Base-by-base conservation (phyloP, 106 monocot species). In the Apostasia ramifera region DNA sequence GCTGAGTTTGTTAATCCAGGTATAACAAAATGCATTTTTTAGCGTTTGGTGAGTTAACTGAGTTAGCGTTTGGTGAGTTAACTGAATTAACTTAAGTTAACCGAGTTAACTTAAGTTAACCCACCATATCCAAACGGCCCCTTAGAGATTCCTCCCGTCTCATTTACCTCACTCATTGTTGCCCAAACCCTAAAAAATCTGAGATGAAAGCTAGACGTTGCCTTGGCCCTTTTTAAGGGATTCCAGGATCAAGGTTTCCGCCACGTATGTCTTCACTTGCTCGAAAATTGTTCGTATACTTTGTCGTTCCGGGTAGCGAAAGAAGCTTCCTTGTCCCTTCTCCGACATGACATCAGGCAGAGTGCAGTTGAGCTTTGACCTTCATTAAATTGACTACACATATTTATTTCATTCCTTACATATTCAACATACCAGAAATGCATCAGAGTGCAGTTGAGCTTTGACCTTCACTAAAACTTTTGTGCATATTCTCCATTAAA, bases 221-320 rank as follows among this genome's bases (percentile, higher is more conserved):
- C 87, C 1, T 57, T 83, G 41, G 66, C 66, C 62, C 74, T 81
- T 51, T 87, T 90, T 69, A 74, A 53, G 15, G 63, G 79, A 15
- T 59, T 37, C 53, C 41, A 63, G 45, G 48, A 48, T 10, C 61
- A 56, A 40, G 84, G 81, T 1, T 88, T 88, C 72, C 69, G 59
- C 44, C 87, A 83, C 46, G 77, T 26, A 79, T 63, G 38, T 73
- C 26, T 78, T 80, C 41, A 80, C 86, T 7, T 86, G 58, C 59
- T 72, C 85, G 5, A 75, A 15, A 8, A 77, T 91, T 10, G 76
- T 91, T 11, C 70, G 66, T 53, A 74, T 84, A 12, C 70, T 95
- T 1, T 73, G 67, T 57, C 26, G 63, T 44, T 61, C 74, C 0
- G 51, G 67, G 8, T 40, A 55, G 42, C 73, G 80, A 42, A 59